Percentiles rank a stretch among this genome's conserved stretches.
Evolutionary conservation across 2,329 filamentous ascomycete species (phyloP).

Genomic region (Acephala macrosclerotiorum): DNA sequence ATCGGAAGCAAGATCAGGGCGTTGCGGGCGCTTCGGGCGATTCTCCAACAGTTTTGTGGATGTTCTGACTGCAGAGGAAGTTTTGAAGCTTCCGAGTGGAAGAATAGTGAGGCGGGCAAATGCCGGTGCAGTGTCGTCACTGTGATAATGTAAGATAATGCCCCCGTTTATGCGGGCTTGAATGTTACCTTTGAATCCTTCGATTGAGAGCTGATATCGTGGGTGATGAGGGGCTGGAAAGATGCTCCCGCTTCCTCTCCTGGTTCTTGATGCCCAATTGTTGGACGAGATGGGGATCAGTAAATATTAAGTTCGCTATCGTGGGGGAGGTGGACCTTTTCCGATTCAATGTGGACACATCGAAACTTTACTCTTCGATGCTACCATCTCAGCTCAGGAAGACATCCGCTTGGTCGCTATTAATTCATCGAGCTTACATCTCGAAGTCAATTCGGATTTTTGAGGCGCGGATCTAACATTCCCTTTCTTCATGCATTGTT

Average conservation of each 20-base stretch:
- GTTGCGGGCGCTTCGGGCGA: conserved; percentile 15
- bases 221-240: no score
- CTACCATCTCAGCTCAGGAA: not conserved
- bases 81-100: conserved; percentile 5
- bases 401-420: not conserved
- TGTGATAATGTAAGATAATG: not conserved
- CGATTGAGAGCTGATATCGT: not conserved
- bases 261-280: no score
- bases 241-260: no score
- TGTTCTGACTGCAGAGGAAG: no score
- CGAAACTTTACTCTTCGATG: no score
- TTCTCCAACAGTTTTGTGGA: conserved; percentile 2
- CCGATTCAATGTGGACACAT: not conserved
- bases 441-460: not conserved
- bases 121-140: not conserved
- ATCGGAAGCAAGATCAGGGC: conserved; percentile 6
- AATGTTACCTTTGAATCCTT: not conserved
- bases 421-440: not conserved
- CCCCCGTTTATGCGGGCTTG: not conserved
- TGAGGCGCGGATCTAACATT: not conserved
- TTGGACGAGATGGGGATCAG: no score
- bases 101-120: not conserved
- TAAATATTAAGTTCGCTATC: not conserved
- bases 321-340: not conserved
- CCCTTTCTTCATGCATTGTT: conserved; percentile 8